phyloP scores from a whole-genome alignment of 2,329 filamentous ascomycete genomes.

The Fusarium sp. region DNA sequence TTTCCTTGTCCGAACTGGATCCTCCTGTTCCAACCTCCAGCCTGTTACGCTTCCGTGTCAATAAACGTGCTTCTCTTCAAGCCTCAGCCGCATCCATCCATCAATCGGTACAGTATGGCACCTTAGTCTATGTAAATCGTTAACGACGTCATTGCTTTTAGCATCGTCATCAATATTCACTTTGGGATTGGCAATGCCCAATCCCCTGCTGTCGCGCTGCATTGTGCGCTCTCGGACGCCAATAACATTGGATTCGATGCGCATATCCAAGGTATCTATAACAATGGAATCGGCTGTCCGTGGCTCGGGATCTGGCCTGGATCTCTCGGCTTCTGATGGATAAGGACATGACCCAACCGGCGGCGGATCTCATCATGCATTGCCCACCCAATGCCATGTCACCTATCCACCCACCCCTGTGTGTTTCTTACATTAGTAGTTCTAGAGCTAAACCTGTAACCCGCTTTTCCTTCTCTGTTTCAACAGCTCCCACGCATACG shows the following conservation, averaged over 20 bases:
- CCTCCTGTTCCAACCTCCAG: background rate
- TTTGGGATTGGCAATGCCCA: background rate
- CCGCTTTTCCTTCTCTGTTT: conserved; percentile 13
- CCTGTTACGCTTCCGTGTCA: conserved; percentile 1
- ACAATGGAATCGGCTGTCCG: background rate
- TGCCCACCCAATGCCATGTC: conserved; percentile 17
- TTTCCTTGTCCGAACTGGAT: conserved; percentile 15
- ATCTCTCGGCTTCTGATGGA: conserved; percentile 37
- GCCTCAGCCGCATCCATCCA: no score
- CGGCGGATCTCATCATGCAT: conserved; percentile 27
- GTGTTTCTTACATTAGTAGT: conserved; percentile 16
- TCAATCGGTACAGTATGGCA: background rate
- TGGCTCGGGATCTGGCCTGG: conserved; percentile 36
- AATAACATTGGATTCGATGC: background rate
- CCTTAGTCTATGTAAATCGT: background rate
- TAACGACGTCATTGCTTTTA: conserved; percentile 17
- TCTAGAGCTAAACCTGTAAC: conserved; percentile 17
- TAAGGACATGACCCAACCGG: background rate
- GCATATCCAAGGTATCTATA: background rate
- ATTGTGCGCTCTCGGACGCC: background rate
- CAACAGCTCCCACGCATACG: background rate
- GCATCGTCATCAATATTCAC: background rate
- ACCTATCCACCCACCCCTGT: conserved; percentile 1
- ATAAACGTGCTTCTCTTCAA: conserved; percentile 23
- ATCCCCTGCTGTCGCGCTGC: background rate